Base-by-base conservation (phyloP, 371 early-diverging fungal genomes). In the Zopfochytrium polystomum region DNA sequence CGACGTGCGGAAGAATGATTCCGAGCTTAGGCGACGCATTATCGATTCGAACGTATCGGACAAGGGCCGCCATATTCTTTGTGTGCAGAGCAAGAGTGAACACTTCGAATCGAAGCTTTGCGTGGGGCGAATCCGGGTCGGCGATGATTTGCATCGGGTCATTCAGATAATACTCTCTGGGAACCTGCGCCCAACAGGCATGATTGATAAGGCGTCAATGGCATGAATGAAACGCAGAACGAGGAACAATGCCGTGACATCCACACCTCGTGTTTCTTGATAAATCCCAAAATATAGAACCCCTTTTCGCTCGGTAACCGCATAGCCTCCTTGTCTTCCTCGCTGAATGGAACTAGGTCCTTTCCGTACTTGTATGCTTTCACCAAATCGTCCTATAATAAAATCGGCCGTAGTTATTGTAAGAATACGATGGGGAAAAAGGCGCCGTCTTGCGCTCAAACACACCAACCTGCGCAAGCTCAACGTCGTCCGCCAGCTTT, bases 321-420 rank as follows among this genome's bases (percentile, higher is more conserved):
- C 56, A 81, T 69, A 22, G 76, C 78, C 9, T 82, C 80, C 58
- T 82, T 72, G 65, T 88, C 87, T 47, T 81, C 83, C 2, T 65
- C 68, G 13, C 76, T 70, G 15, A 88, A 77, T 18, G 85, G 83
- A 1, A 90, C 81, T 18, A 83, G 57, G 0, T 80, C 79, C 64
- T 85, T 87, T 52, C 91, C 90, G 63, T 85, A 87, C 50, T 72
- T 64, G 67, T 82, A 88, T 0, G 84, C 89, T 58, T 77, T 80
- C 33, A 84, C 80, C 3, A 87, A 60, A 29, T 85, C 80, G 11
- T 82, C 79, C 45, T 63, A 63, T 6, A 61, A 26, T 2, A 83
- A 64, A 60, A n/a, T 63, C 42, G 13, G n/a, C 11, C 11, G n/a
- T 15, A 48, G 22, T 48, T 9, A 20, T 9, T 20, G 38, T 15